Conservation (phyloP, 306 rosid genomes). For the Acmispon strigosus region DNA sequence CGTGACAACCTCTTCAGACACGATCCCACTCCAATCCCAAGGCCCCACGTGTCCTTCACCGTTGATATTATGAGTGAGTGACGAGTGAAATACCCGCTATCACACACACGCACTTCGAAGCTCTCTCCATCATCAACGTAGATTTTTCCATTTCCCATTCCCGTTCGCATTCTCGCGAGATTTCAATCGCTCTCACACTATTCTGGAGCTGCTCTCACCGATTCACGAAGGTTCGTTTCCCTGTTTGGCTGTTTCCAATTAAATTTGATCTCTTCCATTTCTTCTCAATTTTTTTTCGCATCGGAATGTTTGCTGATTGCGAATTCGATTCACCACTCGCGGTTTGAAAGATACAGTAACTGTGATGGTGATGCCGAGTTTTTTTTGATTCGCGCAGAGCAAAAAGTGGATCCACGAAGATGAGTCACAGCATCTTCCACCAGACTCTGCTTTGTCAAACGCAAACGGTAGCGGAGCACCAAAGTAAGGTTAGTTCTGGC, state of each 20-base stretch:
- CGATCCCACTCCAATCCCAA: neutral
- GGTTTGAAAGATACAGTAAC: neutral
- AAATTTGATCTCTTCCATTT: neutral
- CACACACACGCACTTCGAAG: constrained; percentile 4
- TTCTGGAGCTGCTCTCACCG: constrained; percentile 7
- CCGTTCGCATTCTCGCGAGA: neutral
- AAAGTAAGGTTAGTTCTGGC: constrained; percentile 52
- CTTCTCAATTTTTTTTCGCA: neutral
- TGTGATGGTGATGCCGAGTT: neutral
- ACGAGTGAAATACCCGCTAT: constrained; percentile 18
- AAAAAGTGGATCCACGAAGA: constrained; percentile 35
- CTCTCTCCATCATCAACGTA: neutral
- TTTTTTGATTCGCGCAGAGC: constrained; percentile 33
- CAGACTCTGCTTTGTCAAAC: constrained; percentile 49
- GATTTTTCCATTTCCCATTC: neutral
- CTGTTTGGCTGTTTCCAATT: neutral
- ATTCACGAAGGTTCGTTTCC: neutral
- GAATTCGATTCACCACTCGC: neutral
- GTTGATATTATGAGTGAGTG: neutral
- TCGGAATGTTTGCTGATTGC: neutral
- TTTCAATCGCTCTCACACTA: constrained; percentile 19
- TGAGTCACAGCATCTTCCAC: constrained; percentile 67
- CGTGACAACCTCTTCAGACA: constrained; percentile 21
- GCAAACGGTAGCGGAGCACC: constrained; percentile 40
- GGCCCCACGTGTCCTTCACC: constrained; percentile 3